phyloP scores from a whole-genome alignment of 768 basidiomycete genomes.

The Pulveroboletus sp. region DNA sequence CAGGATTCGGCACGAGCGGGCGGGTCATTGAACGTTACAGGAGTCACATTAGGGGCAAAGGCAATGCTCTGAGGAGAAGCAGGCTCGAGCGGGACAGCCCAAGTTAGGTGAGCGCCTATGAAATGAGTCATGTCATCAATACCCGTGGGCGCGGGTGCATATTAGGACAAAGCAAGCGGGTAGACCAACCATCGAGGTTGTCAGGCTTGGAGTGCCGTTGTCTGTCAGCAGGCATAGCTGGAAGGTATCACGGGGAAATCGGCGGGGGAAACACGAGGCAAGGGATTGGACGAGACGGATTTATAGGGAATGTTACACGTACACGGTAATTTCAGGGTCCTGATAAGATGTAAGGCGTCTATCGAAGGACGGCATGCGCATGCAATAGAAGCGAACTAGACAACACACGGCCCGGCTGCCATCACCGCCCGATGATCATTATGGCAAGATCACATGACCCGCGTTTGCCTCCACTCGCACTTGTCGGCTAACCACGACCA shows the following conservation, averaged over 20 bases:
- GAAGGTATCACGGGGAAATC: conserved; percentile 27
- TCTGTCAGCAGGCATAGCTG: conserved; percentile 48
- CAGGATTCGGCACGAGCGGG: conserved; percentile 35
- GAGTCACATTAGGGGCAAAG: conserved; percentile 59
- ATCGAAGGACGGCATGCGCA: conserved; percentile 28
- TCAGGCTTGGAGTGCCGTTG: conserved; percentile 35
- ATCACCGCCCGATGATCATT: conserved; percentile 17
- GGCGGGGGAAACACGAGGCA: conserved; percentile 26
- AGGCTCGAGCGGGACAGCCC: conserved; percentile 44
- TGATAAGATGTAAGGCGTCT: conserved; percentile 31
- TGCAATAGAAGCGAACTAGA: conserved; percentile 29
- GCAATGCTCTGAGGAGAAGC: conserved; percentile 40
- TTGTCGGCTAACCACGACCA: conserved; percentile 21
- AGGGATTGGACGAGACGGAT: conserved; percentile 17
- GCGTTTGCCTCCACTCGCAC: conserved; percentile 17
- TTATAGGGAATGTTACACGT: conserved; percentile 32
- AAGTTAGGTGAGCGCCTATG: conserved; percentile 43
- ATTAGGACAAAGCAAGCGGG: neutral
- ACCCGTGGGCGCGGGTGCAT: conserved; percentile 1
- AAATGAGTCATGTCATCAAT: conserved; percentile 13
- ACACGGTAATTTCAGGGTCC: conserved; percentile 35
- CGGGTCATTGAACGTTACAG: conserved; percentile 54
- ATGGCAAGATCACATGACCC: conserved; percentile 22
- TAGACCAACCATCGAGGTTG: conserved; percentile 34
- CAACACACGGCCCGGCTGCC: conserved; percentile 17